Percentiles rank a stretch among this genome's conserved stretches.
Evolutionary conservation across 2,329 filamentous ascomycete genomes (phyloP).

Genomic region (Aureobasidium sp.): DNA sequence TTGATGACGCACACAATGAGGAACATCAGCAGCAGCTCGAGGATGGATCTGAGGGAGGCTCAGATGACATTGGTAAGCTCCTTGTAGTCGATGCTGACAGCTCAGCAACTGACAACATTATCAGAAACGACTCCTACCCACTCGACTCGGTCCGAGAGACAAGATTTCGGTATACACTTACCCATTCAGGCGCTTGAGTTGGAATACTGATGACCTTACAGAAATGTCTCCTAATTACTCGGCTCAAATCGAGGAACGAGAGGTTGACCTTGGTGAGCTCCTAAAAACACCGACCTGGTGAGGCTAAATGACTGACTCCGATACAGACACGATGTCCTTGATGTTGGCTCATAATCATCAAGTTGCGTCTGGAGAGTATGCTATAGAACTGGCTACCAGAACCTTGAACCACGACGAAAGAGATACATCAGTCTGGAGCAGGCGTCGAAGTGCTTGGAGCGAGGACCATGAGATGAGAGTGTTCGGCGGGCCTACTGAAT

Average conservation of each 20-base stretch:
- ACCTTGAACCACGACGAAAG: background rate
- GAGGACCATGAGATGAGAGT: slow-evolving; percentile 1
- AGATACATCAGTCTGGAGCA: background rate
- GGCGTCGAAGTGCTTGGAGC: background rate
- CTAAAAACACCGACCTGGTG: background rate
- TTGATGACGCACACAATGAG: background rate
- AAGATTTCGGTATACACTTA: background rate
- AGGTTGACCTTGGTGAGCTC: background rate
- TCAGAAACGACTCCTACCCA: background rate
- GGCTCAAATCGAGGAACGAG: background rate
- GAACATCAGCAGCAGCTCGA: background rate
- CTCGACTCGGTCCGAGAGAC: background rate
- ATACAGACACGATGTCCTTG: background rate
- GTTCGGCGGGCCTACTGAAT: background rate
- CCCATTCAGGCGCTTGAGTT: background rate
- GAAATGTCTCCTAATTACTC: background rate
- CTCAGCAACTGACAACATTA: background rate
- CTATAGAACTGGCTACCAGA: background rate
- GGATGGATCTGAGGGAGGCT: background rate
- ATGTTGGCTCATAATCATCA: background rate
- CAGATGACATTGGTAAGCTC: background rate
- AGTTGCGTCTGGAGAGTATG: background rate
- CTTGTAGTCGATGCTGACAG: background rate
- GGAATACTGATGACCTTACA: background rate
- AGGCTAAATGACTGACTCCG: background rate